A percentile compares a stretch with the other conserved stretches of the same genome.
Conservation (phyloP, 106 monocot genomes). For the Platanthera guangdongensis region DNA sequence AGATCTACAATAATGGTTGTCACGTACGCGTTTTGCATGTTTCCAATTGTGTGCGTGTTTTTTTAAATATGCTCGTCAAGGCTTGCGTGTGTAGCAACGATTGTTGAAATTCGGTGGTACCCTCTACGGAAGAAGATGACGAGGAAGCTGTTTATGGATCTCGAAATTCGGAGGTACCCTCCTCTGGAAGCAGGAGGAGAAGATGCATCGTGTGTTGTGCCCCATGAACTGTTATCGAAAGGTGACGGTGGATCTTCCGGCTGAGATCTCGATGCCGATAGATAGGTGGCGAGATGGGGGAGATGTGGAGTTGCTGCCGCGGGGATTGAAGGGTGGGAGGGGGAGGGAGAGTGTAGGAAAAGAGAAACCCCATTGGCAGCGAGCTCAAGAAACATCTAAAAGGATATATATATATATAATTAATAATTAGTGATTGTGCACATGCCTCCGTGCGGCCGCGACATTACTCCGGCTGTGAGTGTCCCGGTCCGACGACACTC, state of each 20-base stretch:
- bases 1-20: too few relatives aligned
- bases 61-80: too few relatives aligned
- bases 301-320: neutral
- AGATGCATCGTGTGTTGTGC: conserved; percentile 21
- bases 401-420: neutral
- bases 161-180: neutral
- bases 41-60: too few relatives aligned
- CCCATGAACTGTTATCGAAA: conserved; percentile 9
- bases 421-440: neutral
- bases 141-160: conserved; percentile 16
- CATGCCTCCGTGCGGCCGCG: too few relatives aligned
- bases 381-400: neutral
- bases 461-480: too few relatives aligned
- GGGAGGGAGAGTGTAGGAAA: neutral
- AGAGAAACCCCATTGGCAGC: neutral
- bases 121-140: conserved; percentile 19
- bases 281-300: neutral
- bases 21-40: too few relatives aligned
- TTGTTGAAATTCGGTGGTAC: too few relatives aligned
- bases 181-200: conserved; percentile 21
- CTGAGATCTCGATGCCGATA: neutral
- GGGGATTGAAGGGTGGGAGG: neutral
- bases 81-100: too few relatives aligned
- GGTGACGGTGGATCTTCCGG: neutral
- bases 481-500: too few relatives aligned